Base-by-base conservation (phyloP, 75 land plant species). In the Cupressus sempervirens region DNA sequence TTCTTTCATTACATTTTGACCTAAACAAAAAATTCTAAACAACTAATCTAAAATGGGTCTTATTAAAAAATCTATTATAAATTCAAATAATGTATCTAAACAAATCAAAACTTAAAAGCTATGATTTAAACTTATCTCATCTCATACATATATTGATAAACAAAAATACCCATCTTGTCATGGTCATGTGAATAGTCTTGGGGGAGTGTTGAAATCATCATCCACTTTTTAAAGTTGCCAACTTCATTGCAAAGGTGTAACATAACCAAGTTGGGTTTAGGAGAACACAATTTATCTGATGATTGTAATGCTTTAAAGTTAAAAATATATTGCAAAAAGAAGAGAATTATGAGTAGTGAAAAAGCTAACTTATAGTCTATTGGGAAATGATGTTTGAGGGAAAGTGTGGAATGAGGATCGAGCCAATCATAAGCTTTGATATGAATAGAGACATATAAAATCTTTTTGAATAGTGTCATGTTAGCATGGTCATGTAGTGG, bases 401-500 rank as follows among this genome's bases (percentile, higher is more conserved):
- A 23, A 62, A 62, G 5, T 23, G 67, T 4, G 7, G 67, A 29
- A n/a, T 62, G 67, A 62, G 67, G 94, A 72, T 96, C 92, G 20
- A 92, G 87, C 98, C 96, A 97, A 83, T 97, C 98, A 86, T 94
- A 97, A 2, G 95, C 88, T 84, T 90, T 93, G 16, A 97, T 93
- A 88, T 97, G 99, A 93, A 97, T 80, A 36, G 98, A 91, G 13
- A 96, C 99, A 85, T 96, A 93, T 4, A 97, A 92, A 83, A 97
- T 83, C 85, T 93, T 96, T 92, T 95, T 97, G 29, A 97, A 90
- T 23, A 97, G 98, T n/a, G 94, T 94, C 99, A 97, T 97, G 79
- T 92, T 94, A 76, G 94, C 96, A 92, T 97, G 99, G 73, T 96
- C 91, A 85, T 97, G 99, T n/a, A 97, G 95, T 67, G 99, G 99